Evolutionary conservation across 768 basidiomycete genomes (phyloP).

Genomic region (Sarcomyxa edulis): DNA sequence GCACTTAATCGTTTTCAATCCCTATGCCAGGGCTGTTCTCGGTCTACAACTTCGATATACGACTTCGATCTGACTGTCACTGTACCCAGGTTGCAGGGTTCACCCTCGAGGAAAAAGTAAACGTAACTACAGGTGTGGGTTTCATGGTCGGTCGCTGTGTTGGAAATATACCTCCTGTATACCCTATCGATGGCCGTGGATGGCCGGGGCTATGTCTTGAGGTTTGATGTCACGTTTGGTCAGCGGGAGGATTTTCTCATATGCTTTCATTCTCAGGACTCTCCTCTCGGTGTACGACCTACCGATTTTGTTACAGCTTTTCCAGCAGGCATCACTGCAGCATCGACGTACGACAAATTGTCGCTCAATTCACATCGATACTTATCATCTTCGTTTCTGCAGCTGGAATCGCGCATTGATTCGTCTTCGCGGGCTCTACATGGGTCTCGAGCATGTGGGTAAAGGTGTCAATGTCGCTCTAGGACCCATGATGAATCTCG

Average conservation of each 20-base stretch:
- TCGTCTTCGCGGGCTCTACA: slow-evolving; percentile 66
- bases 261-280: slow-evolving; percentile 34
- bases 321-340: slow-evolving; percentile 81
- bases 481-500: slow-evolving; percentile 85
- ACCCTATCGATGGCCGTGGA: too few relatives aligned
- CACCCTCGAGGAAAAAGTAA: slow-evolving; percentile 61
- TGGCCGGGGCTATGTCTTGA: slow-evolving; percentile 75
- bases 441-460: slow-evolving; percentile 78
- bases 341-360: slow-evolving; percentile 56
- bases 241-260: slow-evolving; percentile 48
- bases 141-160: slow-evolving; percentile 65
- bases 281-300: slow-evolving; percentile 74
- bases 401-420: slow-evolving; percentile 78
- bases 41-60: too few relatives aligned
- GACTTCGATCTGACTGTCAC: slow-evolving; percentile 9
- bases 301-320: slow-evolving; percentile 73
- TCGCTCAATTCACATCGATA: not conserved
- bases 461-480: slow-evolving; percentile 85
- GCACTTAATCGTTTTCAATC: too few relatives aligned
- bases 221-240: slow-evolving; percentile 32
- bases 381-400: slow-evolving; percentile 3
- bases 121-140: slow-evolving; percentile 61
- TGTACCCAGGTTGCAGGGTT: slow-evolving; percentile 36
- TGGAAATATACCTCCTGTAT: slow-evolving; percentile 27
- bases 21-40: too few relatives aligned